Conservation (phyloP, 108 stramenopile genomes). For the Pseudonitzschia pungens region DNA sequence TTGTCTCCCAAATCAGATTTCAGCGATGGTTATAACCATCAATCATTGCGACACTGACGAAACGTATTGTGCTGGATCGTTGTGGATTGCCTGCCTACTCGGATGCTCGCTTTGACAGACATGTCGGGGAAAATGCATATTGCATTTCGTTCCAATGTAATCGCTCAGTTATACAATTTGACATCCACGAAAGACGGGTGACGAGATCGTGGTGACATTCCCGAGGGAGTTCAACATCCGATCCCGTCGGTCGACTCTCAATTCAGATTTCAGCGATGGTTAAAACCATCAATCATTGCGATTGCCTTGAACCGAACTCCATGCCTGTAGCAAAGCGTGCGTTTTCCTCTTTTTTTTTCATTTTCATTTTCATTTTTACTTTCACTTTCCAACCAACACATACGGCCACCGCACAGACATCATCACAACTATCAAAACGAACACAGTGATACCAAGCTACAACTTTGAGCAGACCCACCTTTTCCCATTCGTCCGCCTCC, state of each 20-base stretch:
- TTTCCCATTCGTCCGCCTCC: slow-evolving; percentile 54
- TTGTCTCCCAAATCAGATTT: no score
- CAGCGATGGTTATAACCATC: no score
- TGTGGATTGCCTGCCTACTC: no score
- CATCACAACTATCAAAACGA: no score
- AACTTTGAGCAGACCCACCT: slow-evolving; percentile 36
- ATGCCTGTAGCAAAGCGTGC: no score
- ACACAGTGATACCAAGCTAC: not conserved
- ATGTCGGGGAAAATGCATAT: not conserved
- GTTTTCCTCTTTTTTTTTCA: no score
- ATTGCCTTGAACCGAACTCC: not conserved
- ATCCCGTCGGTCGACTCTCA: not conserved
- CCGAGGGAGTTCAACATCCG: not conserved
- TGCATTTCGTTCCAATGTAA: not conserved
- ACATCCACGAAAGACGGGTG: not conserved
- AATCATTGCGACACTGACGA: no score
- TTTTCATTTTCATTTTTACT: no score
- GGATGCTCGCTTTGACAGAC: not conserved
- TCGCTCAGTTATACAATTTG: not conserved
- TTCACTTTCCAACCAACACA: no score
- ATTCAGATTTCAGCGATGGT: slow-evolving; percentile 9
- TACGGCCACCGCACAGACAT: no score
- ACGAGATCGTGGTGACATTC: not conserved
- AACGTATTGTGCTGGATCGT: no score
- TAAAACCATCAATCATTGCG: slow-evolving; percentile 6